Conservation (phyloP, 2,329 filamentous ascomycete species). For the Thelonectria olida region DNA sequence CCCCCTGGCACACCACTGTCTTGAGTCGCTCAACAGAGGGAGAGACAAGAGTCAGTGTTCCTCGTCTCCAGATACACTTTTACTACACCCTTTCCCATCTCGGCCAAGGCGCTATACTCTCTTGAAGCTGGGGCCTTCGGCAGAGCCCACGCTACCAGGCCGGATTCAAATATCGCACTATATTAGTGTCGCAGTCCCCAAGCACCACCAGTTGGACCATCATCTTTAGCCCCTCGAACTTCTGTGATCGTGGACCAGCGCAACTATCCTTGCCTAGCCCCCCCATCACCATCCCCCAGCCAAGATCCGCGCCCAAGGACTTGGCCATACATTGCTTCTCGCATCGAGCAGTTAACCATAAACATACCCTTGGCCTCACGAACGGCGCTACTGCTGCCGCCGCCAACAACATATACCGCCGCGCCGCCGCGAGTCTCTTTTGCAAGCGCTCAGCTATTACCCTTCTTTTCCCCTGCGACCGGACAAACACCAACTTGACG, state of each 20-base stretch:
- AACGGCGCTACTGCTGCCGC: constrained; percentile 46
- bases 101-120: constrained; percentile 47
- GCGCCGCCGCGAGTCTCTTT: constrained; percentile 45
- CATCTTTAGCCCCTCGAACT: constrained; percentile 40
- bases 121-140: constrained; percentile 46
- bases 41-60: constrained; percentile 41
- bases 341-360: constrained; percentile 46
- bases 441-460: constrained; percentile 43
- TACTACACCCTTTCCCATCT: constrained; percentile 39
- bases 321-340: constrained; percentile 42
- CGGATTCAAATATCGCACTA: constrained; percentile 49
- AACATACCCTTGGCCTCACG: constrained; percentile 40
- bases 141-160: constrained; percentile 43
- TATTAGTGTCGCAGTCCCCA: constrained; percentile 52
- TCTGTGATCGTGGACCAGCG: constrained; percentile 43
- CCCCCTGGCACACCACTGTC: constrained; percentile 27
- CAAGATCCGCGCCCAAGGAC: constrained; percentile 46
- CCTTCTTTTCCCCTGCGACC: constrained; percentile 39
- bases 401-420: constrained; percentile 49
- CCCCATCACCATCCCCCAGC: constrained; percentile 40
- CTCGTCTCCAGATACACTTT: constrained; percentile 40
- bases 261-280: constrained; percentile 44
- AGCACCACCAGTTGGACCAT: constrained; percentile 38
- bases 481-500: constrained; percentile 44
- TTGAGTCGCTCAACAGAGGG: constrained; percentile 34